These are phyloP conservation scores for Keithomyces neogunnii DNA, from an alignment of 2,329 filamentous ascomycete genomes.

Conservation along the genomic window DNA sequence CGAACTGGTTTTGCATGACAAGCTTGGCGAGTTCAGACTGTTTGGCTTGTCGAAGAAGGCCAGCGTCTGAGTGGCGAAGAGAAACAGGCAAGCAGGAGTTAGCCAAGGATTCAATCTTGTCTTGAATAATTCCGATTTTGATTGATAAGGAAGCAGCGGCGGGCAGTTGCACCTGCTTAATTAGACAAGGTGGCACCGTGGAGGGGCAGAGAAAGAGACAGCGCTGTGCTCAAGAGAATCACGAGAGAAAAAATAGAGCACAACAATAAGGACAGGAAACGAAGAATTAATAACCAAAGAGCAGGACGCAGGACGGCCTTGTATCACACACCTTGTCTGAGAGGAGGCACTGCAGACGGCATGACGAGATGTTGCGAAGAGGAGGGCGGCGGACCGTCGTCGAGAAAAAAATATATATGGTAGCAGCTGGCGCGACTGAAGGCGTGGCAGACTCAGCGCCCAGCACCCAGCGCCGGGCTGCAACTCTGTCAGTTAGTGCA, in stretches of 20 bases:
- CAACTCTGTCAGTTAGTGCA: neutral
- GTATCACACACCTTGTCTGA: conserved; percentile 14
- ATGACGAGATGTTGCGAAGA: conserved; percentile 10
- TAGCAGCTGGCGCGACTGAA: neutral
- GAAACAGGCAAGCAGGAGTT: conserved; percentile 7
- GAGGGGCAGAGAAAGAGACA: too few species aligned
- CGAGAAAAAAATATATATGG: neutral
- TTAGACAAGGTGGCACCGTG: too few species aligned
- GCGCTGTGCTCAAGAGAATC: too few species aligned
- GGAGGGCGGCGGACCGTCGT: neutral
- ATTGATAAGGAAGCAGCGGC: neutral
- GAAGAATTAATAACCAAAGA: neutral
- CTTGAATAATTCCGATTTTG: neutral
- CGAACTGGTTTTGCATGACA: conserved; percentile 36
- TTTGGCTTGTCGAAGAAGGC: conserved; percentile 27
- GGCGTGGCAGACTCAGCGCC: neutral
- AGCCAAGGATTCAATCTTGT: conserved; percentile 6
- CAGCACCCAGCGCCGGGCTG: neutral
- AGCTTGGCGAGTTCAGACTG: conserved; percentile 34
- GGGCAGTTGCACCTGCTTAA: too few species aligned
- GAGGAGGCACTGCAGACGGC: conserved; percentile 14
- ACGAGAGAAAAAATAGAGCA: conserved; percentile 1
- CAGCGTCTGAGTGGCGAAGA: conserved; percentile 17
- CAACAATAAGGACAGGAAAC: neutral
- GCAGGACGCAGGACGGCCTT: neutral